Percentiles rank a stretch among this genome's conserved stretches.
Conservation (phyloP, 208 protist species). For the Naegleria fowleri region DNA sequence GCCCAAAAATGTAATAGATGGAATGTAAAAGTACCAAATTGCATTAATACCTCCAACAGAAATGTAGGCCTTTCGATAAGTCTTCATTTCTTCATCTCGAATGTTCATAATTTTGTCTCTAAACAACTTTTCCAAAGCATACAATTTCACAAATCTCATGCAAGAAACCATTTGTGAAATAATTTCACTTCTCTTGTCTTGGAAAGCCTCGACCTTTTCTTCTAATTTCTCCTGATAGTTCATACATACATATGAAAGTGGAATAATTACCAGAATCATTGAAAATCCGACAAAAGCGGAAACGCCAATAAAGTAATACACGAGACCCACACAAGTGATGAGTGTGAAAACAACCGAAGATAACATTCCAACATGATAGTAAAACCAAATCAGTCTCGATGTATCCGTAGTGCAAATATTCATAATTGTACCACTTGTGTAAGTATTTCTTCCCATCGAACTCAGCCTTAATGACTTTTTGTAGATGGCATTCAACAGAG, state of each 20-base stretch:
- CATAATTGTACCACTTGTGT: slow-evolving; percentile 2
- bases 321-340: slow-evolving; percentile 47
- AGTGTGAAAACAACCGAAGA: slow-evolving; percentile 61
- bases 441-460: too few relatives aligned
- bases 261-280: slow-evolving; percentile 47
- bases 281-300: slow-evolving; percentile 61
- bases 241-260: slow-evolving; percentile 61
- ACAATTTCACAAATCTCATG: slow-evolving; percentile 81
- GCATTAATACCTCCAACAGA: background rate
- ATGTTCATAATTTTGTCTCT: slow-evolving; percentile 45
- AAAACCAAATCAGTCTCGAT: background rate
- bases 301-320: slow-evolving; percentile 57
- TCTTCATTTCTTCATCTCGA: slow-evolving; percentile 48
- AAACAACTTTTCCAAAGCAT: slow-evolving; percentile 61
- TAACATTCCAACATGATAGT: slow-evolving; percentile 51
- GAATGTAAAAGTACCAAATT: background rate
- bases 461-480: background rate
- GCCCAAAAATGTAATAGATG: background rate
- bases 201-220: slow-evolving; percentile 40
- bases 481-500: background rate
- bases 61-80: slow-evolving; percentile 36
- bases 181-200: slow-evolving; percentile 71
- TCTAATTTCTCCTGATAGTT: slow-evolving; percentile 45
- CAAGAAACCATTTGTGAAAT: slow-evolving; percentile 76
- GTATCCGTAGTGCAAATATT: background rate